phyloP scores from a whole-genome alignment of 2,329 filamentous ascomycete genomes.

The Trichoderma sp. region DNA sequence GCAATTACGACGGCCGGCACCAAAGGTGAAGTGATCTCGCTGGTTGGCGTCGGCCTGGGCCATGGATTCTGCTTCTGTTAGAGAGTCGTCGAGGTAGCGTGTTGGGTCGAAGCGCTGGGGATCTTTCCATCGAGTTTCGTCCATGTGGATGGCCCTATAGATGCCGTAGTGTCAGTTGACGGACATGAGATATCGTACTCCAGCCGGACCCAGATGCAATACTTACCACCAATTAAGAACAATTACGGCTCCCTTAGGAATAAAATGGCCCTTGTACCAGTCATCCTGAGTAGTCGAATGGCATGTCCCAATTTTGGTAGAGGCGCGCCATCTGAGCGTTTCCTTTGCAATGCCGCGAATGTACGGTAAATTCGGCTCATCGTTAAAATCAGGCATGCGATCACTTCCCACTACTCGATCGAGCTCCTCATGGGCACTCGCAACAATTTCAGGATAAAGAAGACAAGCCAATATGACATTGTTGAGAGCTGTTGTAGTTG shows the following conservation, averaged over 20 bases:
- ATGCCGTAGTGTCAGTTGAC: background rate
- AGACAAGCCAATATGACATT: constrained; percentile 51
- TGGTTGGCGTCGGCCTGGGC: constrained; percentile 38
- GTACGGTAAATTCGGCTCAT: constrained; percentile 48
- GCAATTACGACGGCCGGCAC: constrained; percentile 58
- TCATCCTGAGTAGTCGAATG: constrained; percentile 15
- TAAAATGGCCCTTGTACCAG: background rate
- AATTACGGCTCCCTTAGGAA: constrained; percentile 6
- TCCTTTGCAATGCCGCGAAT: constrained; percentile 36
- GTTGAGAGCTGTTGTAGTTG: constrained; percentile 33
- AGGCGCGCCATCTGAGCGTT: constrained; percentile 34
- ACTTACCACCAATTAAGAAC: constrained; percentile 8
- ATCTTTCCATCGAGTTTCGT: constrained; percentile 9
- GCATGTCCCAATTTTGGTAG: background rate
- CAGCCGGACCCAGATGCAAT: accelerated
- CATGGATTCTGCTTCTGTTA: constrained; percentile 34
- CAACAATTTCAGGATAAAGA: constrained; percentile 44
- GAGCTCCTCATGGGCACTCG: constrained; percentile 42
- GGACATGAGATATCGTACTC: background rate
- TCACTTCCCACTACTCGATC: constrained; percentile 44
- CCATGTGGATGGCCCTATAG: constrained; percentile 19
- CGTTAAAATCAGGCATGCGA: constrained; percentile 45
- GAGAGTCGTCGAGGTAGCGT: constrained; percentile 30
- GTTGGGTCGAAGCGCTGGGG: constrained; percentile 17
- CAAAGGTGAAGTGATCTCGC: constrained; percentile 57